Percentiles rank a stretch among this genome's conserved stretches.
Conservation (phyloP, 306 rosid species). For the Fragaria iinumae region DNA sequence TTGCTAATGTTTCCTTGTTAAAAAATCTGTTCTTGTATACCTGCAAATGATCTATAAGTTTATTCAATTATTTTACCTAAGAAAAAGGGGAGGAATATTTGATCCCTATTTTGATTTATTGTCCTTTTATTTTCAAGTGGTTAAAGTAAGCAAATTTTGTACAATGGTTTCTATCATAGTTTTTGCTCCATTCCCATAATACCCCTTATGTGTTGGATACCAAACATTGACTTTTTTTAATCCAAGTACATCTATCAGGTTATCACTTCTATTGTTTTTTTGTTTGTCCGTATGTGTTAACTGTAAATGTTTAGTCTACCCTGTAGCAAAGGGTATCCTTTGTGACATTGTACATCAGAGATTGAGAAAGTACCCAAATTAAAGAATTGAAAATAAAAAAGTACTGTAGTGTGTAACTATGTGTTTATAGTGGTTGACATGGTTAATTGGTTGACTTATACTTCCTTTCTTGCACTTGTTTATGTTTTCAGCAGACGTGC, state of each 20-base stretch:
- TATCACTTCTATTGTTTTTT: constrained; percentile 2
- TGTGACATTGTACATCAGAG: constrained; percentile 5
- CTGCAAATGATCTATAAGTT: neutral
- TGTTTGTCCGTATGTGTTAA: constrained; percentile 16
- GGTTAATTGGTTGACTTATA: constrained; percentile 18
- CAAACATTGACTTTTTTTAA: constrained; percentile 24
- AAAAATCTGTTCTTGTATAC: neutral
- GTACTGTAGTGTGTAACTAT: neutral
- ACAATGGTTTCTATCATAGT: neutral
- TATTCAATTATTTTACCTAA: neutral
- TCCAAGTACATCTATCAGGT: constrained; percentile 6
- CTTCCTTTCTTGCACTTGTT: constrained; percentile 17
- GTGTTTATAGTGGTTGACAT: constrained; percentile 1
- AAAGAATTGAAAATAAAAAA: neutral
- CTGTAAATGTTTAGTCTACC: constrained; percentile 14
- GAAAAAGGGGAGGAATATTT: neutral
- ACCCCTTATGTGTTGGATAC: constrained; percentile 23
- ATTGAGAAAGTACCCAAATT: neutral
- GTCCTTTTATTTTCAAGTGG: neutral
- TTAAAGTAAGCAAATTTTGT: neutral
- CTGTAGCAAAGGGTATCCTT: constrained; percentile 1
- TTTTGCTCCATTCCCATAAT: neutral
- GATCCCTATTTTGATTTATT: neutral
- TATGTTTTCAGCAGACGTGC: constrained; percentile 68
- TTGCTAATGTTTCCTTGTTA: neutral